A percentile compares a stretch with the other conserved stretches of the same genome.
Conservation (phyloP, 176 grass and related monocot species). For the Lolium rigidum region DNA sequence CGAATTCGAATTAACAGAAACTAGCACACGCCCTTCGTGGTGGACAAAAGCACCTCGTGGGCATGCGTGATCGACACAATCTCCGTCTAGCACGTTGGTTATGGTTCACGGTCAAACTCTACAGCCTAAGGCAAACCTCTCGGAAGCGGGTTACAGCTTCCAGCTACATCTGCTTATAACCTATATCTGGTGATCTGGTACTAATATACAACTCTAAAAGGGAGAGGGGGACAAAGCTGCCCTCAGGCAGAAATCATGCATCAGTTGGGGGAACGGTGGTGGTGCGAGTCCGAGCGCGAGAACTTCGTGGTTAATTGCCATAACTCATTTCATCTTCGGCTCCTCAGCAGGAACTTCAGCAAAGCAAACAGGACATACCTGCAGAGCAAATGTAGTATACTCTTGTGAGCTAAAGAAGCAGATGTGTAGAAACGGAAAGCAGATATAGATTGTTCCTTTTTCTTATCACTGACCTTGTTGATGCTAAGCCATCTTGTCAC, state of each 20-base stretch:
- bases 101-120: conserved; percentile 39
- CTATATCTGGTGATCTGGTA: conserved; percentile 68
- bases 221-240: conserved; percentile 28
- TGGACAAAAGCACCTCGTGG: conserved; percentile 38
- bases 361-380: conserved; percentile 95
- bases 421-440: not conserved
- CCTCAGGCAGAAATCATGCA: conserved; percentile 41
- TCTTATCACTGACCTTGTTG: conserved; percentile 72
- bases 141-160: conserved; percentile 41
- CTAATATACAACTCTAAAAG: conserved; percentile 63
- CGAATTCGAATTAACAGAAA: conserved; percentile 38
- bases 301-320: conserved; percentile 32
- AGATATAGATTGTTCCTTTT: not conserved
- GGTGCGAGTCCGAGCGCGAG: conserved; percentile 1
- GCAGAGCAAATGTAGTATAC: conserved; percentile 25
- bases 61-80: conserved; percentile 12
- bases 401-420: conserved; percentile 33
- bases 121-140: conserved; percentile 63
- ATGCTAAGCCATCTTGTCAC: conserved; percentile 93
- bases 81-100: conserved; percentile 40
- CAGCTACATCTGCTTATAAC: conserved; percentile 68
- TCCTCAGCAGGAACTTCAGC: conserved; percentile 70
- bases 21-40: conserved; percentile 29
- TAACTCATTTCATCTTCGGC: conserved; percentile 59
- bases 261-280: not conserved